Base-by-base conservation (phyloP, 73 alveolate genomes). In the Diophrys appendiculata region DNA sequence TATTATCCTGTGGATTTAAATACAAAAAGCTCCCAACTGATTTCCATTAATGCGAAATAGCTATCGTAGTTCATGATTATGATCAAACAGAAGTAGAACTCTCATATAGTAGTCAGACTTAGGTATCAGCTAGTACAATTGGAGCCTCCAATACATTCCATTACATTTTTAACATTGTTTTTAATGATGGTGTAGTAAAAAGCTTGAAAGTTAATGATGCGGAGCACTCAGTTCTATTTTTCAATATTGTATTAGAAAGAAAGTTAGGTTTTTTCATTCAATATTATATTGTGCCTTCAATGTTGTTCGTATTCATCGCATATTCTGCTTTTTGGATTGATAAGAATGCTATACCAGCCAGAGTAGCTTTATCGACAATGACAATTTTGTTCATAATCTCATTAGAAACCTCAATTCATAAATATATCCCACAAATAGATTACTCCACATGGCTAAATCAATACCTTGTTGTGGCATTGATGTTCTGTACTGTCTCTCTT, bases 261-360 rank as follows among this genome's bases (percentile, higher is more conserved):
- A 34, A 25, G 27, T 26, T 13, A 8, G 81, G 72, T 1, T 73
- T 73, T 54, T 52, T 73, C 54, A 3, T 73, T n/a, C 8, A 2
- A 14, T 52, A 23, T 29, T 73, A 52, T 32, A 26, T 73, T 13
- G 52, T 53, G 2, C 81, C 81, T 1, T 35, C 72, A 1, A 25
- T 73, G 13, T 33, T 73, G 33, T 31, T 73, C 3, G 65, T 73
- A 29, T 29, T 73, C 72, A 22, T 73, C 1, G 53, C 81, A 11
- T 73, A 73, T 52, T 22, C 72, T 8, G 18, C 69, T 11, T 73
- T 73, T 52, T 73, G 81, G 81, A 35, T 73, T 2, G 81, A 73
- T 28, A 73, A 73, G 32, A 52, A 35, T 25, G 70, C 81, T 52
- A 33, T 73, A 2, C 81, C 81, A n/a, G 81, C 81, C 3, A 35